A percentile compares a stretch with the other conserved stretches of the same genome.
Evolutionary conservation across 371 early-diverging fungal species (phyloP).

Genomic region (Funneliformis caledonium): DNA sequence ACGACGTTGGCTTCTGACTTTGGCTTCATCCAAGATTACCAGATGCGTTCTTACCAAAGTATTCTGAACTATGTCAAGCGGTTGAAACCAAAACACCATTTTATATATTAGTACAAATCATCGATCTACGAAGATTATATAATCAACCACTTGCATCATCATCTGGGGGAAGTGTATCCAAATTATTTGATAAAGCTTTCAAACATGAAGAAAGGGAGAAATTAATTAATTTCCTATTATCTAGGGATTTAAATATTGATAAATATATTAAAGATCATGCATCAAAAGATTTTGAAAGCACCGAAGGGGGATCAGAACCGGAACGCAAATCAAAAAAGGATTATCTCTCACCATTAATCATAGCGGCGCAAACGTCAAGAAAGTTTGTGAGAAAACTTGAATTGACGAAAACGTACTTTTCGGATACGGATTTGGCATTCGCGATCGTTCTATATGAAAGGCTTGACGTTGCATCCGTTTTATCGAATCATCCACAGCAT

Average conservation of each 20-base stretch:
- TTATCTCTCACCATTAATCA: slow-evolving; percentile 13
- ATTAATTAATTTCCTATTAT: slow-evolving; percentile 24
- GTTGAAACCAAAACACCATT: slow-evolving; percentile 36
- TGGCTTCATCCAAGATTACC: slow-evolving; percentile 40
- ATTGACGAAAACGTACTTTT: slow-evolving; percentile 2
- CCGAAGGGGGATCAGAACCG: background rate
- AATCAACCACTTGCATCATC: slow-evolving; percentile 31
- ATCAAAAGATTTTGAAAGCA: slow-evolving; percentile 7
- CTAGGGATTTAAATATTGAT: slow-evolving; percentile 23
- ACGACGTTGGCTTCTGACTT: slow-evolving; percentile 33
- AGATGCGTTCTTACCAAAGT: slow-evolving; percentile 33
- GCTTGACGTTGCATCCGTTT: slow-evolving; percentile 13
- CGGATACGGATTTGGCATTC: slow-evolving; percentile 36
- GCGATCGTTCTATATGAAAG: slow-evolving; percentile 35
- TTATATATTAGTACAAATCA: slow-evolving; percentile 34
- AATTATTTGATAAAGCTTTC: slow-evolving; percentile 19
- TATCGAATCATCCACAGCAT: slow-evolving; percentile 30
- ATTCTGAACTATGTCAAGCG: slow-evolving; percentile 35
- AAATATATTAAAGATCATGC: slow-evolving; percentile 27
- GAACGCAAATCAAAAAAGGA: slow-evolving; percentile 28
- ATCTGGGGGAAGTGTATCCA: slow-evolving; percentile 12
- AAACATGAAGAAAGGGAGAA: background rate
- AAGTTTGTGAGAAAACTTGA: slow-evolving; percentile 9
- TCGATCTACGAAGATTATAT: slow-evolving; percentile 17
- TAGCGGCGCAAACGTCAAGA: slow-evolving; percentile 1